Conservation (phyloP, 306 rosid genomes). For the Delonix regia region DNA sequence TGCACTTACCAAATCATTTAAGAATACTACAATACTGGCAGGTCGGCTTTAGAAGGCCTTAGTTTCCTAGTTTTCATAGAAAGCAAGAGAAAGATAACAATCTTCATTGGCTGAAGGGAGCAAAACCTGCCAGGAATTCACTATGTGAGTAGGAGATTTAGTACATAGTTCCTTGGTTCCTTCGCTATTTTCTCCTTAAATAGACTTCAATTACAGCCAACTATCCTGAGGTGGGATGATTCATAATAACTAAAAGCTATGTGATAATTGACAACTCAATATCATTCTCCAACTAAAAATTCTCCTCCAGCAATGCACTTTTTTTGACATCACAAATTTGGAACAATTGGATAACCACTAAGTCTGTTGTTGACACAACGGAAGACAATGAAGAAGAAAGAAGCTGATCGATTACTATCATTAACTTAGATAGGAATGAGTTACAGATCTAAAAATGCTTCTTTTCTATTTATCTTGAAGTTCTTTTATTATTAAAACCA, state of each 20-base stretch:
- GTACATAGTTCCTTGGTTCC: background rate
- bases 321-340: background rate
- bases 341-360: background rate
- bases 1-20: background rate
- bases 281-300: background rate
- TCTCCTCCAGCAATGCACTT: background rate
- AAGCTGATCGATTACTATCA: background rate
- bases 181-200: conserved; percentile 11
- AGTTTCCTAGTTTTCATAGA: background rate
- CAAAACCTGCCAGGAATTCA: background rate
- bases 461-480: background rate
- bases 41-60: background rate
- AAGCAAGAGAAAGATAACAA: conserved; percentile 8
- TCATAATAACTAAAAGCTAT: background rate
- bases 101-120: conserved; percentile 20
- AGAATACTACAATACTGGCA: conserved; percentile 3
- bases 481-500: background rate
- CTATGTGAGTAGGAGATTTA: background rate
- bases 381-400: background rate
- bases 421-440: background rate
- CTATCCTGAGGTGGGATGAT: background rate
- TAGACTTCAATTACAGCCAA: conserved; percentile 18
- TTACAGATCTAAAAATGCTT: background rate
- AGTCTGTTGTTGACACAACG: background rate
- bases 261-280: background rate